phyloP scores from a whole-genome alignment of 768 basidiomycete species.

The Collybiopsis luxurians region DNA sequence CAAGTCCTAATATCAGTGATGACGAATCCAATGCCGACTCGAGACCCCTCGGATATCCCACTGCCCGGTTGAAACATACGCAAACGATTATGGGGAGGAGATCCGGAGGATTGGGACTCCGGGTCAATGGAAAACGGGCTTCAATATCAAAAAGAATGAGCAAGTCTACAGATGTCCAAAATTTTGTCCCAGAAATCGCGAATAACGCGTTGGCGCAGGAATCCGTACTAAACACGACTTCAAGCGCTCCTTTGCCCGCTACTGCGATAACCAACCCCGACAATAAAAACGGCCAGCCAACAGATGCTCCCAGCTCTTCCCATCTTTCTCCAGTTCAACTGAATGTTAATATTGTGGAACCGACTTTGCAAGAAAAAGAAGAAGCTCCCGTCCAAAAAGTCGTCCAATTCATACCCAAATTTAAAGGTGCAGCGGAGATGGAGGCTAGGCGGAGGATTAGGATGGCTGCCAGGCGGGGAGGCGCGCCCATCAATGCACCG shows the following conservation, averaged over 20 bases:
- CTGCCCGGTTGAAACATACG: conserved; percentile 71
- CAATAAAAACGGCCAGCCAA: conserved; percentile 18
- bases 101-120: conserved; percentile 71
- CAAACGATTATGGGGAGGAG: conserved; percentile 84
- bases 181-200: conserved; percentile 29
- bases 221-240: conserved; percentile 2
- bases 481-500: conserved; percentile 24
- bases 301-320: background rate
- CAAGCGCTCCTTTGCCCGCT: conserved; percentile 1
- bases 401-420: conserved; percentile 69
- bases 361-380: conserved; percentile 30
- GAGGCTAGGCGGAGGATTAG: conserved; percentile 66
- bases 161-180: conserved; percentile 29
- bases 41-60: conserved; percentile 46
- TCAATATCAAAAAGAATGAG: conserved; percentile 53
- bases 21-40: conserved; percentile 47
- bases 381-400: conserved; percentile 48
- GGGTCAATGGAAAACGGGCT: conserved; percentile 63
- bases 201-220: conserved; percentile 27
- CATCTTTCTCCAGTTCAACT: conserved; percentile 18
- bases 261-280: conserved; percentile 19
- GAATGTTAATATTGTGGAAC: conserved; percentile 38
- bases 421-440: conserved; percentile 87
- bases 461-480: conserved; percentile 3
- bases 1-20: conserved; percentile 71